Base-by-base conservation (phyloP, 495 filamentous ascomycete genomes). In the Chaetomium tenue region DNA sequence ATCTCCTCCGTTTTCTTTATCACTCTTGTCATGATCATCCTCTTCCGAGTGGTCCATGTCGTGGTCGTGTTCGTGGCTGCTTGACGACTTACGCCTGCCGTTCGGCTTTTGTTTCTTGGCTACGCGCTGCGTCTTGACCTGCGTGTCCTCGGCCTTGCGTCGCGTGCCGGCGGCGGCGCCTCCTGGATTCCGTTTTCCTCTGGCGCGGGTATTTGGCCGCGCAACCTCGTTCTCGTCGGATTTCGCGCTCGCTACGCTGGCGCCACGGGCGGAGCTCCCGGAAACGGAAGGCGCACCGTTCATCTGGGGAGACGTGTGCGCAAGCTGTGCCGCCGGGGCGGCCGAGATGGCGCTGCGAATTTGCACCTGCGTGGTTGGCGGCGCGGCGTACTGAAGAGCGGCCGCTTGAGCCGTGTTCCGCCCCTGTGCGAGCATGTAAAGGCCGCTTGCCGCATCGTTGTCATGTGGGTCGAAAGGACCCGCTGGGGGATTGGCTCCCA, bases 401-500 rank as follows among this genome's bases (percentile, higher is more conserved):
- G 82, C 76, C 42, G 82, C 82, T 55, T 83, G 73, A 58, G 84
- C 78, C 68, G 83, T 82, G 71, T 89, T 90, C 7, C 82, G 76
- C 25, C 76, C 78, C 74, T 91, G 89, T 8, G 95, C 93, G 48
- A 98, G 79, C 81, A 97, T 87, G 71, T 89, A 97, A 2, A 98
- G 83, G 15, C 95, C 93, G 70, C 97, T 98, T 33, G 94, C 94
- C 23, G 94, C 94, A 78, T 97, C 93, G 63, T 92, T 94, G 71
- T 97, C 93, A 70, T 95, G 91, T 42, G 91, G 87, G 62, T 90
- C 87, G 68, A 91, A 92, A 9, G 86, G 81, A 62, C 89, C 85
- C 26, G 82, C 70, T 30, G 80, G 66, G 47, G 84, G 64, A 58
- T 79, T 80, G 6, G 76, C 28, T 50, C 81, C 79, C 11, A 72